Base-by-base conservation (phyloP, 306 rosid genomes). In the Lathyrus aphaca region DNA sequence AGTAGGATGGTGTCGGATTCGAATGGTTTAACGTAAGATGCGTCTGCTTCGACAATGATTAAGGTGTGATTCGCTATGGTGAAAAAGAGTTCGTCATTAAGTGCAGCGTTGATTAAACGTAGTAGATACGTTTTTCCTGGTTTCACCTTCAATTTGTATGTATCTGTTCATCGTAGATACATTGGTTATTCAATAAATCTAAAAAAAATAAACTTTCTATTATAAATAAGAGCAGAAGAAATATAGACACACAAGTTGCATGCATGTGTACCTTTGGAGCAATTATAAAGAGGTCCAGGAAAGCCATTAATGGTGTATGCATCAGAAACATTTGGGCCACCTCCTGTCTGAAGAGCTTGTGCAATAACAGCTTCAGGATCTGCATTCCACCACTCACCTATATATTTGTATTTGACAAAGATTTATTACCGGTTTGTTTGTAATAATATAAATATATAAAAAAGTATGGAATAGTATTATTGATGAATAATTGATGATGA, bases 301-400 rank as follows among this genome's bases (percentile, higher is more conserved):
- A 85, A 81, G 5, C 94, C 96, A 38, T 90, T 90, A 46, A 90
- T 39, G 10, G 95, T 86, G 76, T 77, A 86, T 29, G 91, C 95
- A 81, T 90, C 86, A 0, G 96, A 90, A 14, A 88, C 88, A 83
- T 88, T 90, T 9, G 95, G 95, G 39, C 86, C 92, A 37, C 4
- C 79, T 7, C 95, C 90, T 0, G 86, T 84, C 43, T 81, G 91
- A 69, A 88, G 88, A 32, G 96, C 78, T 73, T 87, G 87, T 39
- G 69, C 66, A 27, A 90, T 86, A 5, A 90, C 91, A 64, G 77
- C 83, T 48, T 87, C 89, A 0, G 96, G 54, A 61, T 90, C 82
- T 10, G 56, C 80, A 27, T 84, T 90, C 96, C 96, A 90, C 95
- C 95, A 86, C 83, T 87, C 96, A 51, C 91, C 96, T 82, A 11